Evolutionary conservation across 176 grass and related monocot genomes (phyloP).

Genomic region (Phoenix roebelenii): DNA sequence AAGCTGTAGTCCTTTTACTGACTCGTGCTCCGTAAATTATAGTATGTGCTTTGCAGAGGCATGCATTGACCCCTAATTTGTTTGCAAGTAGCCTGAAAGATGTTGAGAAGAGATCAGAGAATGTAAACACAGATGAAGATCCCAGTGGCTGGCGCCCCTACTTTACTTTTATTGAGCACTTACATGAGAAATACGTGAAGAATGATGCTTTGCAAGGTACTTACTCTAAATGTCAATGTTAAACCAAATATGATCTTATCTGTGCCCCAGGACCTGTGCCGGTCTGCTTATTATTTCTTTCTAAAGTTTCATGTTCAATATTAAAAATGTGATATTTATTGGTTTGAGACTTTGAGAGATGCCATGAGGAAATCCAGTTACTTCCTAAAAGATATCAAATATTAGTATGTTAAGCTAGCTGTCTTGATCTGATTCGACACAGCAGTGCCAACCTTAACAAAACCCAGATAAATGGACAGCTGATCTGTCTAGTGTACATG

Average conservation of each 20-base stretch:
- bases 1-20: slow-evolving; percentile 23
- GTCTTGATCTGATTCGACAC: no score
- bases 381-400: no score
- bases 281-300: no score
- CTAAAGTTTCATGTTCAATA: no score
- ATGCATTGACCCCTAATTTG: slow-evolving; percentile 17
- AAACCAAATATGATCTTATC: neutral
- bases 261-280: neutral
- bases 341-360: no score
- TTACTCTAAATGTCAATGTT: slow-evolving; percentile 5
- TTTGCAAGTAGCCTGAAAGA: slow-evolving; percentile 50
- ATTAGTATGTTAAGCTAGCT: no score
- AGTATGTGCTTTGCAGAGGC: neutral
- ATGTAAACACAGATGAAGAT: slow-evolving; percentile 56
- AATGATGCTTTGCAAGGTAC: slow-evolving; percentile 68
- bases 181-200: slow-evolving; percentile 51
- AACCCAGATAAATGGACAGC: no score
- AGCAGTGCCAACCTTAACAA: no score
- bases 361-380: no score
- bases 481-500: no score
- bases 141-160: slow-evolving; percentile 54
- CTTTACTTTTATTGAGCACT: slow-evolving; percentile 52
- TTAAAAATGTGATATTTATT: no score
- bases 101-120: slow-evolving; percentile 55
- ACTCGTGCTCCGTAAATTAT: neutral